Evolutionary conservation across 148 eudicot species (phyloP).

Genomic region (Selenicereus undatus): DNA sequence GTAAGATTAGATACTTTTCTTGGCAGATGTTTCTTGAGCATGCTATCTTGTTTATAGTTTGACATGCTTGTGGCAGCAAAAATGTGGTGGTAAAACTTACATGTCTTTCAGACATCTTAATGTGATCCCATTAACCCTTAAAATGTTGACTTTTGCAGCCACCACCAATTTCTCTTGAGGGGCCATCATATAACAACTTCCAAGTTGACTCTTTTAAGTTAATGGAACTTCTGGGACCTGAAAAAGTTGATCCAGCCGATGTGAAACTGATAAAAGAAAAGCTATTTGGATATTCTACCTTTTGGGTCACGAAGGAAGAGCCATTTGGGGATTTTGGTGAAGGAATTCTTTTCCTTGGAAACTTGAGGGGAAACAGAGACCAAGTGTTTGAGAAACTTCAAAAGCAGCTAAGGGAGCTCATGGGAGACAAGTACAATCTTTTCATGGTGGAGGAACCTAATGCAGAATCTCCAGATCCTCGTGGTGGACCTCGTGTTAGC

Average conservation of each 20-base stretch:
- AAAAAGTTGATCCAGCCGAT: constrained; percentile 91
- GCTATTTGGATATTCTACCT: constrained; percentile 94
- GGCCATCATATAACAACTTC: constrained; percentile 65
- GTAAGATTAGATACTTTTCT: not conserved
- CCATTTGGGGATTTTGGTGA: constrained; percentile 97
- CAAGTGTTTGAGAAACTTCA: constrained; percentile 86
- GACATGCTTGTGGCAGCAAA: not conserved
- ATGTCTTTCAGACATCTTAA: not conserved
- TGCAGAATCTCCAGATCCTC: constrained; percentile 90
- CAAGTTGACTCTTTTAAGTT: constrained; percentile 92
- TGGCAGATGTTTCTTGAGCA: not conserved
- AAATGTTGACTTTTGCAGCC: constrained; percentile 42
- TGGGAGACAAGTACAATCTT: constrained; percentile 88
- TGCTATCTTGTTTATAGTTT: not conserved
- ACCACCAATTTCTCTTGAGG: constrained; percentile 49
- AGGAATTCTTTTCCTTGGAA: constrained; percentile 94
- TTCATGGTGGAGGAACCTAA: constrained; percentile 99
- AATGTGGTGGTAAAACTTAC: not conserved
- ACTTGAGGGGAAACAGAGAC: constrained; percentile 85
- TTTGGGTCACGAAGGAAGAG: constrained; percentile 98
- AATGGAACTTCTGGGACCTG: constrained; percentile 98
- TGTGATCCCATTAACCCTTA: constrained; percentile 14
- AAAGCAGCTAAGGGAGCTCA: constrained; percentile 66
- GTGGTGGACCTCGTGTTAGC: constrained; percentile 98
- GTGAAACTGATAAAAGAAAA: constrained; percentile 82